These are phyloP conservation scores for Nakaseomyces delphensis DNA, from an alignment of 1,139 yeast species.

Conservation along the genomic window DNA sequence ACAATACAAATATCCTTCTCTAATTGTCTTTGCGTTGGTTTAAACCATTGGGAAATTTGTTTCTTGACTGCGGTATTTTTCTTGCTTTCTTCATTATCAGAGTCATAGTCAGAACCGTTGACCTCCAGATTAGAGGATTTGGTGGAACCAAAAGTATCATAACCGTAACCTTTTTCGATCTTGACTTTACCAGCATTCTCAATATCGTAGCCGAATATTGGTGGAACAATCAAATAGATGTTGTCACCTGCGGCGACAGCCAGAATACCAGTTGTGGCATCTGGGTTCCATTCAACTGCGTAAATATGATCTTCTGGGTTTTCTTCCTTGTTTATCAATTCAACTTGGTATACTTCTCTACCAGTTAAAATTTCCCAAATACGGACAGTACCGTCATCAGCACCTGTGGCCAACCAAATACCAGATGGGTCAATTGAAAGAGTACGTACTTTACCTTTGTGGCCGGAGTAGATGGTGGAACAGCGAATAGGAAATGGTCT, in stretches of 20 bases:
- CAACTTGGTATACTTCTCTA: constrained; percentile 71
- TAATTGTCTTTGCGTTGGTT: constrained; percentile 58
- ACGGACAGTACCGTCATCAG: constrained; percentile 93
- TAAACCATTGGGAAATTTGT: constrained; percentile 74
- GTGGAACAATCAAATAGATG: constrained; percentile 74
- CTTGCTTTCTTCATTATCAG: constrained; percentile 32
- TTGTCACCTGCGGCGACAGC: constrained; percentile 81
- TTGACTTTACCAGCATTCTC: constrained; percentile 74
- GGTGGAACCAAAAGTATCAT: constrained; percentile 61
- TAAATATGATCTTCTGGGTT: constrained; percentile 67
- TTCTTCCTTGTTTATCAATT: constrained; percentile 37
- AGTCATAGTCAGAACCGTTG: constrained; percentile 36
- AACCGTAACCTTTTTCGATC: constrained; percentile 90
- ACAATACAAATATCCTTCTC: constrained; percentile 68
- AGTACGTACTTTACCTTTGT: constrained; percentile 71
- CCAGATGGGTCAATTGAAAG: constrained; percentile 84
- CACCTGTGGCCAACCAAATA: constrained; percentile 92
- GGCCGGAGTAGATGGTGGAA: constrained; percentile 79
- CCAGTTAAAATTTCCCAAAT: constrained; percentile 96
- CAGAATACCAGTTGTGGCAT: constrained; percentile 57
- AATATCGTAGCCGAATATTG: constrained; percentile 78
- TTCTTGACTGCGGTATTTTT: constrained; percentile 35
- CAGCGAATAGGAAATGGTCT: constrained; percentile 97
- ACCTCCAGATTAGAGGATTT: constrained; percentile 42
- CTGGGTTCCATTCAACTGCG: constrained; percentile 87